phyloP scores from a whole-genome alignment of 352 stramenopile genomes.

The Globisporangium spiculum region DNA sequence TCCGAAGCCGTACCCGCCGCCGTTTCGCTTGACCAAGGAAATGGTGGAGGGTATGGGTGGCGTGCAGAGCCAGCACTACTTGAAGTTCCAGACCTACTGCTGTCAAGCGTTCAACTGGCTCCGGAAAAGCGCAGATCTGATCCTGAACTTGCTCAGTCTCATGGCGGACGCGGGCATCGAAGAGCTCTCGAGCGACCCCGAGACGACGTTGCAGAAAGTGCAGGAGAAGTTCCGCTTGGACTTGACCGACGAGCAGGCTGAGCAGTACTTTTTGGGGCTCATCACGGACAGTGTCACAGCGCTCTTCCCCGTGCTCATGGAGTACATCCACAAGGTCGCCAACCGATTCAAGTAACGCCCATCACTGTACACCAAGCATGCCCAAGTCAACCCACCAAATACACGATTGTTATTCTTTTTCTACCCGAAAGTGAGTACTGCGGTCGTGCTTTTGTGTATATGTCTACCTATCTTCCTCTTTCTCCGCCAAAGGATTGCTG shows the following conservation, averaged over 20 bases:
- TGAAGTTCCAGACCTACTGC: slow-evolving; percentile 92
- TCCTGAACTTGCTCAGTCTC: slow-evolving; percentile 98
- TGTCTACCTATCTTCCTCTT: neutral
- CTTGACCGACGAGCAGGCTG: slow-evolving; percentile 96
- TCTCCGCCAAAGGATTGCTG: slow-evolving; percentile 26
- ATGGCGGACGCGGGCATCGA: slow-evolving; percentile 99
- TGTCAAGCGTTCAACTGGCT: slow-evolving; percentile 94
- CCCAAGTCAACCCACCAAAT: neutral
- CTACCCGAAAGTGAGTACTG: neutral
- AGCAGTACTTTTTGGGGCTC: slow-evolving; percentile 95
- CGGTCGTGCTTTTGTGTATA: neutral
- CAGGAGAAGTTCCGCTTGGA: slow-evolving; percentile 97
- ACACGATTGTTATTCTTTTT: slow-evolving; percentile 12
- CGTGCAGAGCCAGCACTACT: slow-evolving; percentile 88
- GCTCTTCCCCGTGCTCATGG: slow-evolving; percentile 85
- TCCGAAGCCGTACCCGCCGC: slow-evolving; percentile 97
- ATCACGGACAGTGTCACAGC: slow-evolving; percentile 95
- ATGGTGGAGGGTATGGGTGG: slow-evolving; percentile 98
- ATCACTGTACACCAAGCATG: neutral
- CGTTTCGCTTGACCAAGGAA: slow-evolving; percentile 97
- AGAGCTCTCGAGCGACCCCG: slow-evolving; percentile 81
- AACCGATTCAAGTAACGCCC: slow-evolving; percentile 52
- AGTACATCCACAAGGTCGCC: slow-evolving; percentile 87
- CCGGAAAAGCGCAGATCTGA: slow-evolving; percentile 96
- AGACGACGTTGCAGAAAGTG: slow-evolving; percentile 85